Evolutionary conservation across 768 basidiomycete genomes (phyloP), one percentile per base, ranked within the genome.

Genomic region (Tulasnella sp.): DNA sequence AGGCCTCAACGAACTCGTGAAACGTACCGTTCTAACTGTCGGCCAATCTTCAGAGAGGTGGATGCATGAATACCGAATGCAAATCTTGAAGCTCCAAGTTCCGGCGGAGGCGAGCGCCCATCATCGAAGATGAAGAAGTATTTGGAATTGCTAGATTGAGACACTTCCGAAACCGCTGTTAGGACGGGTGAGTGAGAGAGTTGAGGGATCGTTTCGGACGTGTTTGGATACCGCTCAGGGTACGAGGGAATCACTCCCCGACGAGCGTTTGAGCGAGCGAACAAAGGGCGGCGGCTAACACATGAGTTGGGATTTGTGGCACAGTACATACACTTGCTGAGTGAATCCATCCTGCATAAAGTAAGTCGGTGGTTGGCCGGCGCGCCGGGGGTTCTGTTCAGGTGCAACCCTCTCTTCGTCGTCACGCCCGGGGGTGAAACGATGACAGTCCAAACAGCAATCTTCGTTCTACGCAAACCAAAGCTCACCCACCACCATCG

Each of bases 401-500:
- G 31, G 62, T 36, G 34, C 27, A 16, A 19, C 16, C 62, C 62
- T 27, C 27, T 27, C 24, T 16, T 68, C n/a, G 62, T 68, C 62
- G 62, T 68, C 62, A 68, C 3, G 62, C 12, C 18, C n/a, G n/a
- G n/a, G n/a, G 52, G 52, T 21, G 1, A 52, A 52, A 3, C 24
- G 27, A 68, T 68, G 62, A 4, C 62, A 68, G 62, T 68, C 62
- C 62, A 68, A 68, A 68, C 62, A 68, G 62, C 62, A 68, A 68
- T 68, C 62, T 31, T 68, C 62, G 62, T 68, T 68, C 62, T 68
- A 68, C 62, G 62, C 62, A 68, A 68, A 68, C 62, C 62, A 68
- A 68, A 68, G 62, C 62, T 68, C 62, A 68, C 34, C 62, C 34
- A 27, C 62, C 62, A 68, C 62, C 62, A 36, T 68, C 62, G 62